Conservation (phyloP, 441 rosid species). For the Bruguiera hainesii region DNA sequence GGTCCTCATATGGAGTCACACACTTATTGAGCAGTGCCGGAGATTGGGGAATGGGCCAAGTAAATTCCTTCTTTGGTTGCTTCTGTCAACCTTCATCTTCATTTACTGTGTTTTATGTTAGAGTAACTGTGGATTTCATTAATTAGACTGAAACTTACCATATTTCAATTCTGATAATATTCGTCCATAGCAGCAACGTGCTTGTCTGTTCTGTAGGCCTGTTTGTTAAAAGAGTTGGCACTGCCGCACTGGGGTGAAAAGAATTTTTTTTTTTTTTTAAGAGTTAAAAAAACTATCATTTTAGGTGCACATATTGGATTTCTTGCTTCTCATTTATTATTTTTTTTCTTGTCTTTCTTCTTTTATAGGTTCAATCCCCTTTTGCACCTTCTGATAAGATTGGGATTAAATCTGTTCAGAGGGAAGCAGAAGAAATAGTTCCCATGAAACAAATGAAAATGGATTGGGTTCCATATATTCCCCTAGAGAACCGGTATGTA, state of each 20-base stretch:
- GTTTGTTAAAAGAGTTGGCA: neutral
- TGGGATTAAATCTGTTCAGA: conserved; percentile 90
- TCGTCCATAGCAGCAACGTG: no score
- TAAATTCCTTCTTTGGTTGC: no score
- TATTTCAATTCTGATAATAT: no score
- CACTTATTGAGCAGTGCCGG: no score
- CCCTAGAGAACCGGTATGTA: conserved; percentile 73
- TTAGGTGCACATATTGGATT: neutral
- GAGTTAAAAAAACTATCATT: neutral
- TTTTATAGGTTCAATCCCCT: conserved; percentile 72
- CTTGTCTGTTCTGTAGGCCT: neutral
- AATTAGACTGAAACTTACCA: no score
- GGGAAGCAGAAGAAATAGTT: conserved; percentile 87
- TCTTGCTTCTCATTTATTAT: conserved; percentile 2
- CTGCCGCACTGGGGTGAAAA: neutral
- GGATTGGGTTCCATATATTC: conserved; percentile 98
- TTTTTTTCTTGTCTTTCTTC: neutral
- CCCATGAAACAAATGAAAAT: conserved; percentile 98
- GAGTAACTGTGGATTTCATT: no score
- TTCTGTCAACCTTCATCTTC: no score
- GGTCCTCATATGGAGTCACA: no score
- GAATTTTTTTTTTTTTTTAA: no score
- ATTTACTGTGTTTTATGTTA: no score
- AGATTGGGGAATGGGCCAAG: no score
- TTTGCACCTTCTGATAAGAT: conserved; percentile 97